Conservation (phyloP, 2,329 filamentous ascomycete genomes). For the Fusarium nygamai region DNA sequence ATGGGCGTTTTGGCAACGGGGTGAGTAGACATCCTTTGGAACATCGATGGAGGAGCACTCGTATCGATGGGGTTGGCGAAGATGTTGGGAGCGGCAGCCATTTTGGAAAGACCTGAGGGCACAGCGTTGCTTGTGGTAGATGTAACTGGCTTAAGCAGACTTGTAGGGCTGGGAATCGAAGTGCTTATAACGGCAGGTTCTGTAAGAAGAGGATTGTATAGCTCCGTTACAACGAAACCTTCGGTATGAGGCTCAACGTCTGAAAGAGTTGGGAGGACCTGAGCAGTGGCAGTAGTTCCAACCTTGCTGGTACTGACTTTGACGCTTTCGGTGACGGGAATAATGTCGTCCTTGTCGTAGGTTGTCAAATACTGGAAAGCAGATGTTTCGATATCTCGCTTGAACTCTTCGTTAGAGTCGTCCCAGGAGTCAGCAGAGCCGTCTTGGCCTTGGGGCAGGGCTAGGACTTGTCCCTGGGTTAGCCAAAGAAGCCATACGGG, state of each 20-base stretch:
- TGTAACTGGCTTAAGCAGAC: conserved; percentile 43
- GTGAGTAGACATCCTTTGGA: conserved; percentile 63
- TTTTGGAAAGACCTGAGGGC: conserved; percentile 33
- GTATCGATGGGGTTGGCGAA: conserved; percentile 66
- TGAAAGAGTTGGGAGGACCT: conserved; percentile 45
- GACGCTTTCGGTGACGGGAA: conserved; percentile 42
- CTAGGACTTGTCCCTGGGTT: conserved; percentile 38
- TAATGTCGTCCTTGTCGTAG: conserved; percentile 41
- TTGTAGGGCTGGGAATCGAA: conserved; percentile 51
- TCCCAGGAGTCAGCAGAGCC: conserved; percentile 3
- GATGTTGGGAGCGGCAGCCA: conserved; percentile 56
- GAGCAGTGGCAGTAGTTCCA: conserved; percentile 40
- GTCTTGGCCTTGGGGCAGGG: conserved; percentile 21
- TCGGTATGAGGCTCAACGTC: conserved; percentile 46
- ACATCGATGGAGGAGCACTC: conserved; percentile 58
- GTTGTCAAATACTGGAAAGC: conserved; percentile 38
- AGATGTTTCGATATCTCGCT: conserved; percentile 34
- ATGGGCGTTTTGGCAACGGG: conserved; percentile 67
- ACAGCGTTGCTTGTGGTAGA: conserved; percentile 38
- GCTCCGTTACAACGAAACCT: conserved; percentile 42
- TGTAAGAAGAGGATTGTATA: conserved; percentile 32
- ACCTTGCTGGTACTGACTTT: conserved; percentile 39
- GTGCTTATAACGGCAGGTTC: conserved; percentile 25
- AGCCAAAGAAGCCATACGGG: conserved; percentile 44
- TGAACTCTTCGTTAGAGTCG: conserved; percentile 27